These are phyloP conservation scores for Delitschia confertaspora DNA, from an alignment of 495 filamentous ascomycete genomes.

Conservation along the genomic window DNA sequence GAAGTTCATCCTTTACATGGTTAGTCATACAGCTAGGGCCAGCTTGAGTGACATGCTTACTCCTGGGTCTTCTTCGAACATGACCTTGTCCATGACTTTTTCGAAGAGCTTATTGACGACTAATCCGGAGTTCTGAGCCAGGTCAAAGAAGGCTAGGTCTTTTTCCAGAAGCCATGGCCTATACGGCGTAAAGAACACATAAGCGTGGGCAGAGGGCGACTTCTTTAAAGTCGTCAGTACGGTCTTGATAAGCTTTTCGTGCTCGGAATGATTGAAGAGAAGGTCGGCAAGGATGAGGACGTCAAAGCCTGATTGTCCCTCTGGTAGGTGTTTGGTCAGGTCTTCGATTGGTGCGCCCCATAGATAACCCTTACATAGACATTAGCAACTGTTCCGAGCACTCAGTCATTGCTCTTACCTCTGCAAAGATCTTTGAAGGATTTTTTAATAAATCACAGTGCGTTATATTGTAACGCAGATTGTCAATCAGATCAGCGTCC, in stretches of 20 bases:
- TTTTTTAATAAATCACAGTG: constrained; percentile 33
- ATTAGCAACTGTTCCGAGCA: neutral
- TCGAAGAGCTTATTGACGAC: constrained; percentile 69
- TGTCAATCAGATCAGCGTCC: constrained; percentile 67
- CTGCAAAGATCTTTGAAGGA: constrained; percentile 22
- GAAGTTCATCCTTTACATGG: constrained; percentile 31
- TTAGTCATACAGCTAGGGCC: constrained; percentile 7
- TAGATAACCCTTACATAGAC: constrained; percentile 57
- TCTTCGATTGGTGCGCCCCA: constrained; percentile 52
- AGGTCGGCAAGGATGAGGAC: constrained; percentile 78
- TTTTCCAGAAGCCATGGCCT: constrained; percentile 78
- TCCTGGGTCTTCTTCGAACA: constrained; percentile 83
- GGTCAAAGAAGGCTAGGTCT: constrained; percentile 78
- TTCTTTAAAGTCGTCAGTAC: constrained; percentile 54
- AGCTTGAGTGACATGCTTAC: constrained; percentile 38
- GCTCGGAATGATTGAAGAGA: constrained; percentile 81
- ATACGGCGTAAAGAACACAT: constrained; percentile 91
- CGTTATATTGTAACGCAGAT: constrained; percentile 63
- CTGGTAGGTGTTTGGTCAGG: constrained; percentile 36
- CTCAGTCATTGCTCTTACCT: constrained; percentile 17
- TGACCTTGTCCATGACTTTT: constrained; percentile 66
- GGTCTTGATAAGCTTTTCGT: constrained; percentile 62
- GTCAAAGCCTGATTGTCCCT: constrained; percentile 54
- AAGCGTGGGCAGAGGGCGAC: constrained; percentile 48
- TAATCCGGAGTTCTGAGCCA: constrained; percentile 59